These are phyloP conservation scores for Nemania bipapillata DNA, from an alignment of 2,329 filamentous ascomycete species.

Conservation along the genomic window DNA sequence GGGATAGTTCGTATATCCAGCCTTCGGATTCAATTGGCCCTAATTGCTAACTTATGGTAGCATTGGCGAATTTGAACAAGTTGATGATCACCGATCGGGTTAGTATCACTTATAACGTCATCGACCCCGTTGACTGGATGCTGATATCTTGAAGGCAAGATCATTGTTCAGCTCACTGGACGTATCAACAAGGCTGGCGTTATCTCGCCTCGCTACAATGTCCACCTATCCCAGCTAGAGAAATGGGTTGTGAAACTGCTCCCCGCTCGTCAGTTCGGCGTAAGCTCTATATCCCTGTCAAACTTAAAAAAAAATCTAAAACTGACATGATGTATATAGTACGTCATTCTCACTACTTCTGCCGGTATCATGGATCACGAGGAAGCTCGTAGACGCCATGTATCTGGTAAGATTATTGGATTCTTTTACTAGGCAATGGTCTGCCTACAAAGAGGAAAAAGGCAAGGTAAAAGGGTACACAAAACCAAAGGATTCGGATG, in stretches of 20 bases:
- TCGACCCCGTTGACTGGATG: neutral
- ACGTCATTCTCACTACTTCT: conserved; percentile 98
- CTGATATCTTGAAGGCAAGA: conserved; percentile 72
- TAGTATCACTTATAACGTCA: neutral
- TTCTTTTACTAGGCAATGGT: conserved; percentile 87
- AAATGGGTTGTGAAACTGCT: conserved; percentile 99
- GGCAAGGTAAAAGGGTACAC: too few relatives aligned
- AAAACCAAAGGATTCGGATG: conserved; percentile 12
- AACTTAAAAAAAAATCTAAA: neutral
- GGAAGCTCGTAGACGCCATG: conserved; percentile 98
- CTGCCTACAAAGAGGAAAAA: conserved; percentile 19
- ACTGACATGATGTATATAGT: conserved; percentile 55
- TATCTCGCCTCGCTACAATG: conserved; percentile 99
- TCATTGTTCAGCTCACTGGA: conserved; percentile 99
- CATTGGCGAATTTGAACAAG: conserved; percentile 99
- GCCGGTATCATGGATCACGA: conserved; percentile 99
- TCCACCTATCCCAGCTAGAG: conserved; percentile 96
- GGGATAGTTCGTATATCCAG: conserved; percentile 42
- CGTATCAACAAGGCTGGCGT: conserved; percentile 99
- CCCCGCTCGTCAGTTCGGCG: conserved; percentile 98
- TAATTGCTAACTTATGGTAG: conserved; percentile 14
- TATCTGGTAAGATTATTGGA: conserved; percentile 98
- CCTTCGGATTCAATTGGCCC: conserved; percentile 60
- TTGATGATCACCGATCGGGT: conserved; percentile 96
- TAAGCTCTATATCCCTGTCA: conserved; percentile 7